Evolutionary conservation across 192 early-diverging fungal genomes (phyloP), one percentile per base, ranked within the genome.

Genomic region (Rhizoclosmatium sp.): DNA sequence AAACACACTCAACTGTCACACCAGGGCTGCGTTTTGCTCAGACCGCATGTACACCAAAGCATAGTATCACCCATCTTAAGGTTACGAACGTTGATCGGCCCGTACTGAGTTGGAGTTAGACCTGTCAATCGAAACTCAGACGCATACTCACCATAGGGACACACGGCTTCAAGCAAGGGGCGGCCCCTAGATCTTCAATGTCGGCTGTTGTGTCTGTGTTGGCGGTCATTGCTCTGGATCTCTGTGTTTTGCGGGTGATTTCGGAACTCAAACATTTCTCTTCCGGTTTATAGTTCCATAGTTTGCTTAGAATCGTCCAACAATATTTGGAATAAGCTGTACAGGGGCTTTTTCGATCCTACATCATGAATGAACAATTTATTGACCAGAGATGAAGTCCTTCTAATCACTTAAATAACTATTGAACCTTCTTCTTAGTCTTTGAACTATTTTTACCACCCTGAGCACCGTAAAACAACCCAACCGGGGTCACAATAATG

Each of bases 11-110:
- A 49, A 82, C 82, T 75, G 62, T 82, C 82, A 60, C 82, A 82
- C 82, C 82, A 82, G 5, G 82, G 82, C 56, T 82, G 82, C n/a
- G 71, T 82, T 54, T 82, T 82, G 51, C 64, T 69, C 45, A 82
- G 47, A 5, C 82, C 79, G 73, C 79, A 80, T 51, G 79, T 80
- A 47, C 79, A 80, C 79, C 79, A 80, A 0, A 73, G 79, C 54
- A 58, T 75, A 0, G 48, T 60, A 16, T 74, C 64, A 0, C 79
- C 79, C 19, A 69, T n/a, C 4, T n/a, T 3, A 5, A 80, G 62
- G 72, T 80, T 75, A 16, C 79, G 71, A 3, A 75, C 49, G 45
- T 47, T 80, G 41, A 75, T 60, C 44, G 79, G 79, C 21, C 48
- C 71, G 46, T 80, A 80, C 72, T 80, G 51, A 54, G 51, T 54